A percentile compares a stretch with the other conserved stretches of the same genome.
phyloP scores from a whole-genome alignment of 1,284 basidiomycete genomes.

The Marasmius sp. region DNA sequence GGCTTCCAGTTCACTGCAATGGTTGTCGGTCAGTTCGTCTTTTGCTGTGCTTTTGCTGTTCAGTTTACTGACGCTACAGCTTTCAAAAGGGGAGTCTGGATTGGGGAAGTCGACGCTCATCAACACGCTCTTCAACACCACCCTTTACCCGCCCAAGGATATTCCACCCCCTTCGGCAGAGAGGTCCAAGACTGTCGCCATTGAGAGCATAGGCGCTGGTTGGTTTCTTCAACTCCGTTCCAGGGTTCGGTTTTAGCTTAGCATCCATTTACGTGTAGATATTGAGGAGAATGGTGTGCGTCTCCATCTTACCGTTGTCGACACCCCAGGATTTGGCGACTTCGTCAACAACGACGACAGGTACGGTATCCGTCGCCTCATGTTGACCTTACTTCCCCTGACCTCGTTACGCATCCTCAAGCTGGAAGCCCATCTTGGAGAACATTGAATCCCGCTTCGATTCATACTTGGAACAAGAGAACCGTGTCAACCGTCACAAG shows the following conservation, averaged over 20 bases:
- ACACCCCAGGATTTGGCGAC: slow-evolving; percentile 95
- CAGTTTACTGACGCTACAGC: slow-evolving; percentile 10
- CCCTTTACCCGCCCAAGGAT: slow-evolving; percentile 87
- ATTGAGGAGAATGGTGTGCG: slow-evolving; percentile 97
- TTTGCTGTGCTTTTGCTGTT: slow-evolving; percentile 25
- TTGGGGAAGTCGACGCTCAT: slow-evolving; percentile 97
- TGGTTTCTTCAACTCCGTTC: slow-evolving; percentile 30
- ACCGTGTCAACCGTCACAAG: slow-evolving; percentile 90
- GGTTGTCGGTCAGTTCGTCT: slow-evolving; percentile 90
- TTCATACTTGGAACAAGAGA: slow-evolving; percentile 96
- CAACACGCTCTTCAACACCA: slow-evolving; percentile 96
- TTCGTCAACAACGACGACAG: slow-evolving; percentile 98
- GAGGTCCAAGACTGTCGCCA: slow-evolving; percentile 88
- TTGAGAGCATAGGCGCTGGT: slow-evolving; percentile 97
- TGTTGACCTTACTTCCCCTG: slow-evolving; percentile 11
- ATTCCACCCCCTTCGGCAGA: slow-evolving; percentile 83
- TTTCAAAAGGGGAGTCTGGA: slow-evolving; percentile 84
- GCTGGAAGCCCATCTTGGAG: slow-evolving; percentile 97
- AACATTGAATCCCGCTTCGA: slow-evolving; percentile 97
- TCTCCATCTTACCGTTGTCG: slow-evolving; percentile 94
- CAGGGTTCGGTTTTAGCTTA: slow-evolving; percentile 21
- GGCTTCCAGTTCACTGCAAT: slow-evolving; percentile 96
- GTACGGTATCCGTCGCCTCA: slow-evolving; percentile 40
- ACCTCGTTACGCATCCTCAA: slow-evolving; percentile 28
- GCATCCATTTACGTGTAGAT: slow-evolving; percentile 55